Evolutionary conservation across 2,329 filamentous ascomycete genomes (phyloP).

Genomic region (Verticillium nonalfalfae): DNA sequence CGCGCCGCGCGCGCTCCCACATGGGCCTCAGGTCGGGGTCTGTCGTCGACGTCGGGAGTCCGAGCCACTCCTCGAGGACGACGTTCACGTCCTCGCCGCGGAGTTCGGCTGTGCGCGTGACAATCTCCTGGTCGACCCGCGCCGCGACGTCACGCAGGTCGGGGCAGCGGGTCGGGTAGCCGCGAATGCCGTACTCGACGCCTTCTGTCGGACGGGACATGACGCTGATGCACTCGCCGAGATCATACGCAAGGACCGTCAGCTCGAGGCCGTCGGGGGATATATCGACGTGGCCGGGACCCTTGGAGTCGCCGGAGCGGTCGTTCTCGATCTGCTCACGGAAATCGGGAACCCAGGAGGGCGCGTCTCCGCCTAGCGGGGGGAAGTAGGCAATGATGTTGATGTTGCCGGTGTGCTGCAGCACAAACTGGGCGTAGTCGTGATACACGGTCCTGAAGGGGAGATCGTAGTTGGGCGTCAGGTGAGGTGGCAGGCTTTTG

Average conservation of each 20-base stretch:
- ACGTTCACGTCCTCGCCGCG: neutral
- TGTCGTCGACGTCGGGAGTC: neutral
- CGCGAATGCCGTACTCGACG: neutral
- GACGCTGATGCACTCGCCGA: neutral
- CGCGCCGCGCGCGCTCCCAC: neutral
- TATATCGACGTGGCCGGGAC: neutral
- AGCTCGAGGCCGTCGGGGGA: neutral
- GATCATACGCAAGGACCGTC: neutral
- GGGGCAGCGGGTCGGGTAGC: neutral
- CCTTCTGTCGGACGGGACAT: neutral
- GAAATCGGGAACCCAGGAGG: neutral
- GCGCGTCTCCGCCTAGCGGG: neutral
- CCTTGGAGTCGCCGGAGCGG: neutral
- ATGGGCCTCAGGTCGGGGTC: neutral
- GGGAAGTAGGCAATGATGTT: neutral
- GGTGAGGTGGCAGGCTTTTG: neutral
- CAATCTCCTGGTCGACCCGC: neutral
- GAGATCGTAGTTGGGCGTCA: neutral
- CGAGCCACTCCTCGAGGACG: neutral
- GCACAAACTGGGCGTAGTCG: neutral
- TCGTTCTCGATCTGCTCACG: neutral
- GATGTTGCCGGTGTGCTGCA: neutral
- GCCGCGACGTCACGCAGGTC: neutral
- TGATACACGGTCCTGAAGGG: neutral
- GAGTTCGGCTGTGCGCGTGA: neutral